phyloP scores from a whole-genome alignment of 257 asterid species.

The Linaria vulgaris region DNA sequence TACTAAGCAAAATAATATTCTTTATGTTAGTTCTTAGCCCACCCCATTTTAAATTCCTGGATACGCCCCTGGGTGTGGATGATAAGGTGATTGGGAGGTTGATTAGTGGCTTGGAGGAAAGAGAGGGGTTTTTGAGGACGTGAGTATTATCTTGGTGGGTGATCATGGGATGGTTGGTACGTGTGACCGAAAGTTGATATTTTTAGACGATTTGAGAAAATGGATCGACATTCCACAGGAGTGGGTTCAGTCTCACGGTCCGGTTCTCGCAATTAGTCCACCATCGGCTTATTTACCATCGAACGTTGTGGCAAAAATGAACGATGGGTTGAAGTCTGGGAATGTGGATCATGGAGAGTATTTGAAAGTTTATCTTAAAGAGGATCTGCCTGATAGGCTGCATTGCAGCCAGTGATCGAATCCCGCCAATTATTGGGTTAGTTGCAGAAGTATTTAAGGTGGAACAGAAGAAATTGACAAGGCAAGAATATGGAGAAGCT shows the following conservation, averaged over 20 bases:
- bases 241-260: constrained; percentile 63
- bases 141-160: constrained; percentile 53
- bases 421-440: constrained; percentile 65
- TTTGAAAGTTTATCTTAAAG: constrained; percentile 60
- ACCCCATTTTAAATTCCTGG: too few species aligned
- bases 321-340: constrained; percentile 63
- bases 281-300: constrained; percentile 31
- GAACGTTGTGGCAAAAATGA: constrained; percentile 62
- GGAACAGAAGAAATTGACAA: constrained; percentile 43
- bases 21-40: too few species aligned
- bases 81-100: constrained; percentile 56
- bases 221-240: constrained; percentile 52
- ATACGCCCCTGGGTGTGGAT: constrained; percentile 34
- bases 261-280: constrained; percentile 61
- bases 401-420: constrained; percentile 58
- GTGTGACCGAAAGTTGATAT: constrained; percentile 61
- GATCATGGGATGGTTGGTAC: constrained; percentile 88
- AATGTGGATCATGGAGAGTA: constrained; percentile 51
- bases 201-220: constrained; percentile 51
- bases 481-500: constrained; percentile 72
- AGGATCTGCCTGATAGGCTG: constrained; percentile 62
- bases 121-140: constrained; percentile 67
- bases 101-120: constrained; percentile 56
- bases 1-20: too few species aligned
- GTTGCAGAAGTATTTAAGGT: constrained; percentile 62